Base-by-base conservation (phyloP, 352 stramenopile genomes). In the Globisporangium iwayamae region DNA sequence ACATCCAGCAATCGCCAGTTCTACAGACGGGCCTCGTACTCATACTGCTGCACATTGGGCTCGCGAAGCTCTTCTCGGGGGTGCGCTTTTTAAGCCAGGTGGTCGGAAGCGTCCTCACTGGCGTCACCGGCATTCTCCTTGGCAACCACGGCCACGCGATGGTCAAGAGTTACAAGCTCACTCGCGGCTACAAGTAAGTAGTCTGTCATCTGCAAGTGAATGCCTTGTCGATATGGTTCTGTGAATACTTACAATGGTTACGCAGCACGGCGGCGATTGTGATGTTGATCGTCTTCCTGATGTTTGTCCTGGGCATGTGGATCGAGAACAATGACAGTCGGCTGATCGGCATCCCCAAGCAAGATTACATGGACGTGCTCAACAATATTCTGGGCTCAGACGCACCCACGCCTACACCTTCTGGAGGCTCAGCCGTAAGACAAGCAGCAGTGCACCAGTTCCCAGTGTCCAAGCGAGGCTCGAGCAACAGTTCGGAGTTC, bases 281-380 rank as follows among this genome's bases (percentile, higher is more conserved):
- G 8, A 28, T 65, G 22, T 46, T 89, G 18, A 39, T 90, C 9
- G 74, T 83, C 13, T 66, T 90, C 22, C 25, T 72, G 13, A 75
- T 89, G 68, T 36, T 83, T 13, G 76, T 90, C 13, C 48, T 90
- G 3, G 78, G 83, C 8, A 73, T 66, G 34, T 90, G 80, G 79
- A 75, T 92, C 59, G 83, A 92, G 57, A 89, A 90, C 71, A 92
- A 92, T 59, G 72, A 92, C 16, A 92, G 83, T 65, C 73, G 72
- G 5, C 48, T 90, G 22, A 61, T 89, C 16, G 81, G 79, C 4
- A 74, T 92, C 10, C 78, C 79, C 2, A 90, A 81, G 52, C 63
- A 63, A 43, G 83, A 92, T 48, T 92, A 82, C 50, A 66, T 89
- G 25, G 62, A 87, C 9, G 81, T 92, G 9, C 72, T 92, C 3